These are phyloP conservation scores for Populus hybrid DNA, from an alignment of 441 rosid genomes.

Conservation along the genomic window DNA sequence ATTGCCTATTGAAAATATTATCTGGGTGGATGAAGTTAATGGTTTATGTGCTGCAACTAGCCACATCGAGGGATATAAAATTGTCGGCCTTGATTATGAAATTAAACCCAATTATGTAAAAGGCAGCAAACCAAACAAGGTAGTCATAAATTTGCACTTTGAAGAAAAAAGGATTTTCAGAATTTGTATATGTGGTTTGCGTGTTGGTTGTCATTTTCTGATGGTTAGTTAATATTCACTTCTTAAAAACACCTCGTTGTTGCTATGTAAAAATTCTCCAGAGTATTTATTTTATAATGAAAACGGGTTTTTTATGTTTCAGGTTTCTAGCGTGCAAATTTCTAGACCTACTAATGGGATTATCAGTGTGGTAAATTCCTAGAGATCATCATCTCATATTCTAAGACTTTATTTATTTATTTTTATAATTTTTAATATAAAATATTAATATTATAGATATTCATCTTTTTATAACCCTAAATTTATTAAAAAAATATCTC, in stretches of 20 bases:
- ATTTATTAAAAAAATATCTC: too few relatives aligned
- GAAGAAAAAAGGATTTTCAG: neutral
- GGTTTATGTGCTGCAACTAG: constrained; percentile 49
- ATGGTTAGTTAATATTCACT: neutral
- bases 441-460: too few relatives aligned
- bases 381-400: too few relatives aligned
- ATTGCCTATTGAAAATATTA: constrained; percentile 52
- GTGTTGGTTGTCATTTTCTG: neutral
- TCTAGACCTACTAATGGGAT: too few relatives aligned
- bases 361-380: too few relatives aligned
- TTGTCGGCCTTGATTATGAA: constrained; percentile 89
- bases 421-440: too few relatives aligned
- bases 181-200: neutral
- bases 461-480: too few relatives aligned
- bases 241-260: neutral
- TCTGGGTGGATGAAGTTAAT: constrained; percentile 75
- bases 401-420: too few relatives aligned
- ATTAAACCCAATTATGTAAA: constrained; percentile 85
- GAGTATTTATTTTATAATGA: constrained; percentile 12
- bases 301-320: constrained; percentile 27
- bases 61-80: constrained; percentile 64
- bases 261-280: too few relatives aligned
- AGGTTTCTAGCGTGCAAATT: constrained; percentile 96
- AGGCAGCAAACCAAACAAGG: constrained; percentile 80
- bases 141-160: constrained; percentile 16